phyloP scores from a whole-genome alignment of 768 basidiomycete species.

The Tremella yokohamensis region DNA sequence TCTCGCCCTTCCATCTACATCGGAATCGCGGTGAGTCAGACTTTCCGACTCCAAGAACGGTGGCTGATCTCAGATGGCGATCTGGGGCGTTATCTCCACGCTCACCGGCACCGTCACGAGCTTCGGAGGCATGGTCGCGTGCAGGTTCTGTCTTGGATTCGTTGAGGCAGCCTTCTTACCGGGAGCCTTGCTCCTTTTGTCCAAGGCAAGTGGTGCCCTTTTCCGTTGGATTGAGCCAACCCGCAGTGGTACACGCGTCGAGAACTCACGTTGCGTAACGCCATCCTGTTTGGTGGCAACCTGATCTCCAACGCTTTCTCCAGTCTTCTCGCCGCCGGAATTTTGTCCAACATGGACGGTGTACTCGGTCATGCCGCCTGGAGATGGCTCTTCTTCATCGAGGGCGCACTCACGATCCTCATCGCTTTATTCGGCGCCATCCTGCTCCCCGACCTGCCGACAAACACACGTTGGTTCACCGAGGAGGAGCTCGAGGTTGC shows the following conservation, averaged over 20 bases:
- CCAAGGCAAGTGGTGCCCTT: no score
- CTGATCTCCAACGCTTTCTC: constrained; percentile 84
- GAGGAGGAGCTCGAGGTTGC: constrained; percentile 46
- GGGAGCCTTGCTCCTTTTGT: constrained; percentile 45
- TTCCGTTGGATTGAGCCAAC: no score
- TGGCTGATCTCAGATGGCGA: constrained; percentile 37
- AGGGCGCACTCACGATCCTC: constrained; percentile 62
- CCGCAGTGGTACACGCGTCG: constrained; percentile 46
- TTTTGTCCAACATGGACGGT: constrained; percentile 67
- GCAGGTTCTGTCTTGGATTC: constrained; percentile 70
- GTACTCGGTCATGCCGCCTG: constrained; percentile 65
- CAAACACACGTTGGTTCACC: constrained; percentile 47
- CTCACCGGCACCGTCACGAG: constrained; percentile 56
- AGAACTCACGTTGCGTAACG: constrained; percentile 41
- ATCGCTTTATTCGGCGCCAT: constrained; percentile 64
- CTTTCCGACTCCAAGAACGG: no score
- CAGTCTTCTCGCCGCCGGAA: constrained; percentile 70
- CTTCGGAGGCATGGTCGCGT: constrained; percentile 54
- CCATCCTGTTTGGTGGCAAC: constrained; percentile 50
- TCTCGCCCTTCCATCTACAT: constrained; percentile 49
- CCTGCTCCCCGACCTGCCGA: constrained; percentile 52
- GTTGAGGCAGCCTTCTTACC: constrained; percentile 59
- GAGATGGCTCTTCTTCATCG: constrained; percentile 70
- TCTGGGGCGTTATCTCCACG: no score
- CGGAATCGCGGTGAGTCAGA: constrained; percentile 36